Percentiles rank a stretch among this genome's conserved stretches.
These are phyloP conservation scores for Eurotiales sp. DNA, from an alignment of 2,329 filamentous ascomycete species.

Conservation along the genomic window DNA sequence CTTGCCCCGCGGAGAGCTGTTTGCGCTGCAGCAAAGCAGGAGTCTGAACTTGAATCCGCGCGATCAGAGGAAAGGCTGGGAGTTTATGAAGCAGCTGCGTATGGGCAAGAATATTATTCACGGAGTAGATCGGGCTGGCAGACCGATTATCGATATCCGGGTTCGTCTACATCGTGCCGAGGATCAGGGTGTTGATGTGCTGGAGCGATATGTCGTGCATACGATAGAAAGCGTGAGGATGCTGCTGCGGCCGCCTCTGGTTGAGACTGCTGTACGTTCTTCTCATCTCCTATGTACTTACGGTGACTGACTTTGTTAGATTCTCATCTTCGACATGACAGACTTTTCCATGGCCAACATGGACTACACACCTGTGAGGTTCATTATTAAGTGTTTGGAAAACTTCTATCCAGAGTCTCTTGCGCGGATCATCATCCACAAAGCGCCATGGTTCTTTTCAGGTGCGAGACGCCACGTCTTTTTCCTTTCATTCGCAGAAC, in stretches of 20 bases:
- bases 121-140: conserved; percentile 73
- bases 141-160: conserved; percentile 79
- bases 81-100: conserved; percentile 76
- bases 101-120: conserved; percentile 92
- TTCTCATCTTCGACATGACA: conserved; percentile 91
- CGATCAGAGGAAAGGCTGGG: conserved; percentile 63
- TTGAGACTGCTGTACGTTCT: conserved; percentile 78
- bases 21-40: conserved; percentile 56
- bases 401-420: conserved; percentile 94
- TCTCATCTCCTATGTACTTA: conserved; percentile 9
- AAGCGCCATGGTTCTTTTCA: conserved; percentile 93
- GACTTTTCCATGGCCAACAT: conserved; percentile 92
- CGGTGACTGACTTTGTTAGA: conserved; percentile 47
- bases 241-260: conserved; percentile 63
- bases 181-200: conserved; percentile 75
- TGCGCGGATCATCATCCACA: conserved; percentile 87
- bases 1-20: conserved; percentile 68
- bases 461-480: conserved; percentile 46
- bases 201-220: conserved; percentile 87
- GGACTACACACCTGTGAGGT: conserved; percentile 96
- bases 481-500: neutral
- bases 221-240: conserved; percentile 89
- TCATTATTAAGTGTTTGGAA: conserved; percentile 98
- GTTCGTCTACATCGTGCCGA: conserved; percentile 75
- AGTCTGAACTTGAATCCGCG: conserved; percentile 49